Evolutionary conservation across 768 basidiomycete species (phyloP), one percentile per base, ranked within the genome.

Genomic region (Boletellus ananiceps): DNA sequence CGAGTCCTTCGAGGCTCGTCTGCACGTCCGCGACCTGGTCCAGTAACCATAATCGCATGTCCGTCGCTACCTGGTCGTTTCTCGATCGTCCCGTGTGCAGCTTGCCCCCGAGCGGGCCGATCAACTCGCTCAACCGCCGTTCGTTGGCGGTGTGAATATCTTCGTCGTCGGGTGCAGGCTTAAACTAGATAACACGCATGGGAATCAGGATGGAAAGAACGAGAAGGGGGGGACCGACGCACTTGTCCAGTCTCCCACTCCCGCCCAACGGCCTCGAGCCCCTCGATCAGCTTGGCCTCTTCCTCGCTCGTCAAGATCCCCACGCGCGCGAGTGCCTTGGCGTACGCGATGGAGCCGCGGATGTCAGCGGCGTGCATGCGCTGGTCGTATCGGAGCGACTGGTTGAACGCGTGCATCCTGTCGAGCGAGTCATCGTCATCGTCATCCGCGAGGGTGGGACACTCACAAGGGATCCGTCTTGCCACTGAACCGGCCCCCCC

Each of bases 111-210:
- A 92, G 80, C 13, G 88, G 75, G 0, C 96, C 96, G 46, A 98
- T 91, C 46, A 99, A 71, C 71, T 99, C 95, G 54, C 84, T 89
- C 57, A 99, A 69, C 36, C 96, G 81, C 40, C 96, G 83, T 66
- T 99, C 96, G 62, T 98, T 99, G 46, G 96, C 96, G 12, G 96
- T 99, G 67, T 98, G 95, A 51, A 99, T 98, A 63, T 99, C 96
- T 62, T 99, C 96, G 60, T 99, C 96, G 58, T 95, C 93, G n/a
- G 81, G 74, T 52, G 85, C 74, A 27, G 83, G 70, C 48, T 72
- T 64, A 63, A 99, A 99, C 88, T 94, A 59, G 25, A 38, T 8
- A 29, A 29, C 2, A 29, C 27, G 9, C 27, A 29, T 9, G 29
- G 7, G 33, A 12, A 5, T 46, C 29, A n/a, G 5, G 4, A 38